Evolutionary conservation across 257 asterid genomes (phyloP).

Genomic region (Solanum pennellii): DNA sequence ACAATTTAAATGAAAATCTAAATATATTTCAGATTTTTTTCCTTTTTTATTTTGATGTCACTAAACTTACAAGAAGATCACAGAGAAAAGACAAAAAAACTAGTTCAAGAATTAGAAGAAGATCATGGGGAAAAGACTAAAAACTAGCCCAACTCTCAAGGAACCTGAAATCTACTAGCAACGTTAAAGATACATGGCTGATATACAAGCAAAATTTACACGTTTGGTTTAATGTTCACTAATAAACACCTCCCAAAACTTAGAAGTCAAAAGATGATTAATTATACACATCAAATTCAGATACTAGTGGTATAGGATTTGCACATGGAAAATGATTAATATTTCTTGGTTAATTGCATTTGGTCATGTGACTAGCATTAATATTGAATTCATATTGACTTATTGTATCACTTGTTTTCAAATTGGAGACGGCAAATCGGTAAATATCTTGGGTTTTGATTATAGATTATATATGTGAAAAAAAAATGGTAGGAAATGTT

Average conservation of each 20-base stretch:
- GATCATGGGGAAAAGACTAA: background rate
- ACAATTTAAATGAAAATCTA: too few species aligned
- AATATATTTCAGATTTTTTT: too few species aligned
- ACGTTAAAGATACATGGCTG: background rate
- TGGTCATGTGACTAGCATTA: constrained; percentile 2
- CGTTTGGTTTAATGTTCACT: constrained; percentile 1
- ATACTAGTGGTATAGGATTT: background rate
- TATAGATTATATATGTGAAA: too few species aligned
- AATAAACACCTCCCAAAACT: background rate
- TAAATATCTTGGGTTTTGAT: background rate
- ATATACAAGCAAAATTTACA: background rate
- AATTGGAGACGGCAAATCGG: background rate
- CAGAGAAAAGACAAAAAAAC: too few species aligned
- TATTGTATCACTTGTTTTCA: background rate
- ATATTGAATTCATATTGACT: background rate
- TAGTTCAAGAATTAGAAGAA: background rate
- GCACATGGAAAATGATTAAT: background rate
- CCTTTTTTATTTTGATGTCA: too few species aligned
- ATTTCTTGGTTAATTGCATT: background rate
- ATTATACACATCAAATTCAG: background rate
- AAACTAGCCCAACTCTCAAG: background rate
- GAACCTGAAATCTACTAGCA: background rate
- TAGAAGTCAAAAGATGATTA: constrained; percentile 7
- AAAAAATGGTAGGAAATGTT: background rate
- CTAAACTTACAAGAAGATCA: too few species aligned